Evolutionary conservation across 352 stramenopile species (phyloP), one percentile per base, ranked within the genome.

Genomic region (Globisporangium ultimum): DNA sequence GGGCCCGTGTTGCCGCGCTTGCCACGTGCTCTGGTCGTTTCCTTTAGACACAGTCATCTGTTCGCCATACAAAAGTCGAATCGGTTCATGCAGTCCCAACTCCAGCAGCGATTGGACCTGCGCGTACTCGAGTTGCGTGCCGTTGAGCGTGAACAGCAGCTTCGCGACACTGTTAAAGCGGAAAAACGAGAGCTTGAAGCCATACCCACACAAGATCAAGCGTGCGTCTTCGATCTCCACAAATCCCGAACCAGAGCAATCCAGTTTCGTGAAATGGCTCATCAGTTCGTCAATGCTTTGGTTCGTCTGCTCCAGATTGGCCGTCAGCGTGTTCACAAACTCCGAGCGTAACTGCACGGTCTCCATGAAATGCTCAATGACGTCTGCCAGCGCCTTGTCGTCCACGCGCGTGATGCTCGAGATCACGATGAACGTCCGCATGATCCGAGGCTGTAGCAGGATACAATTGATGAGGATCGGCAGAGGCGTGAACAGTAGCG

Each of bases 311-410:
- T 63, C 34, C 17, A 60, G 20, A 38, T 61, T 51, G 18, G 13
- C 41, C 10, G 24, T 21, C 32, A 65, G 17, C 10, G 17, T 56
- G 17, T 47, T 60, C 24, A 32, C 45, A 41, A 65, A 63, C 41
- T 65, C 59, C 34, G 49, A 63, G 15, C 59, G 49, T 22, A 63
- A 18, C 36, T 61, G 36, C 32, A 65, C 21, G 17, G 43, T 63
- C 28, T 65, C 52, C 20, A 28, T 62, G 52, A 65, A 65, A 42
- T 65, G 59, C 14, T 52, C 50, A n/a, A 65, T 61, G 20, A 65
- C 59, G 20, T 65, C 59, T 8, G 53, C 43, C 32, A 62, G 34
- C 21, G 59, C 43, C 15, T 32, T 36, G 46, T 52, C 59, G 40
- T 65, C 51, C n/a, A 65, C 45, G 15, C 51, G 50, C 13, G 34